Evolutionary conservation across 2,329 filamentous ascomycete genomes (phyloP).

Genomic region (Cladosporium velox): DNA sequence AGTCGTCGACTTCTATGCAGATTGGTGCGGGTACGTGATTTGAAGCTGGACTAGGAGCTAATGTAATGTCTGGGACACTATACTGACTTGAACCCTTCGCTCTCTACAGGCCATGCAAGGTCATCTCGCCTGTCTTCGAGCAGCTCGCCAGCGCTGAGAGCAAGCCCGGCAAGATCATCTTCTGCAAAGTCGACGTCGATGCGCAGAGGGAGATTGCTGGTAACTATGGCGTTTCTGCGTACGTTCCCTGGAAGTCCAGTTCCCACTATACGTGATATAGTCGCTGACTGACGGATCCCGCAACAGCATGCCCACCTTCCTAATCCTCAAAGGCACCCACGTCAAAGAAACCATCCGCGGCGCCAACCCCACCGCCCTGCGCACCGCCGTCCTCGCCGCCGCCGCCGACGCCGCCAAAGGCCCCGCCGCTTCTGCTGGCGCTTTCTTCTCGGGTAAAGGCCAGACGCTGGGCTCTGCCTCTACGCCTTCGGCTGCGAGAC

Average conservation of each 20-base stretch:
- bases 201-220: slow-evolving; percentile 52
- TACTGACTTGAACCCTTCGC: too few species aligned
- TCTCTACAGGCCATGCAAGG: slow-evolving; percentile 49
- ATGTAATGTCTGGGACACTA: too few species aligned
- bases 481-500: slow-evolving; percentile 28
- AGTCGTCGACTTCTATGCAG: slow-evolving; percentile 40
- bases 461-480: slow-evolving; percentile 40
- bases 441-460: slow-evolving; percentile 45
- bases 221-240: slow-evolving; percentile 53
- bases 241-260: too few species aligned
- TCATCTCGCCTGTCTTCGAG: slow-evolving; percentile 55
- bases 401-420: slow-evolving; percentile 42
- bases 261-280: too few species aligned
- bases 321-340: slow-evolving; percentile 47
- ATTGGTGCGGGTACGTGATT: slow-evolving; percentile 51
- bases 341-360: slow-evolving; percentile 51
- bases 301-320: slow-evolving; percentile 51
- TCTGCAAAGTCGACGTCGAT: slow-evolving; percentile 60
- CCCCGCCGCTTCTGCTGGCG: slow-evolving; percentile 30
- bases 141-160: slow-evolving; percentile 54
- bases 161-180: slow-evolving; percentile 50
- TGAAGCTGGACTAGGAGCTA: too few species aligned
- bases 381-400: slow-evolving; percentile 49
- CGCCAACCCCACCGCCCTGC: slow-evolving; percentile 51
- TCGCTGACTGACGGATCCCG: too few species aligned